Evolutionary conservation across 208 protist species (phyloP).

Genomic region (Herpetomonas tarakana): DNA sequence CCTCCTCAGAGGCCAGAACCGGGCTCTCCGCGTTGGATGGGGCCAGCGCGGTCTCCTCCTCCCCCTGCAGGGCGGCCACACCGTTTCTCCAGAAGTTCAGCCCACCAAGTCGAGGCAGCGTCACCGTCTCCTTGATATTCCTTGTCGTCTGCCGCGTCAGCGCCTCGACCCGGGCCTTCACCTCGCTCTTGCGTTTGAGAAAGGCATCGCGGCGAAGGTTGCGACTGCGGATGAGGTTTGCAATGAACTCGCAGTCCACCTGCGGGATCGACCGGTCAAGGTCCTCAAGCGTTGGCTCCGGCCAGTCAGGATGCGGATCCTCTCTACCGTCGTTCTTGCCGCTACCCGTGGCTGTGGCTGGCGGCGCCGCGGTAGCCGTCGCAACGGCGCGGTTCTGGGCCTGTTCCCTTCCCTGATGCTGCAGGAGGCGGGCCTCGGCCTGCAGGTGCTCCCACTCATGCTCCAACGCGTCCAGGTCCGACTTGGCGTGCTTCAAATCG

Average conservation of each 20-base stretch:
- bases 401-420: background rate
- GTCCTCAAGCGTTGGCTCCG: conserved; percentile 64
- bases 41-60: conserved; percentile 25
- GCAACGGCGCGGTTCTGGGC: background rate
- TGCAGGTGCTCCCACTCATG: conserved; percentile 14
- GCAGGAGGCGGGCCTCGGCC: conserved; percentile 19
- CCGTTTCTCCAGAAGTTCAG: conserved; percentile 24
- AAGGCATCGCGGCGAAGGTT: conserved; percentile 48
- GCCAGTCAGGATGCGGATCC: conserved; percentile 22
- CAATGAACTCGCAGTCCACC: conserved; percentile 78
- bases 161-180: conserved; percentile 44
- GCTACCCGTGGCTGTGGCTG: background rate
- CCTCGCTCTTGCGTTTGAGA: conserved; percentile 34
- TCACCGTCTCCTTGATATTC: conserved; percentile 31
- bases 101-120: conserved; percentile 30
- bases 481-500: background rate
- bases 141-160: conserved; percentile 30
- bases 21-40: conserved; percentile 28
- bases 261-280: conserved; percentile 78
- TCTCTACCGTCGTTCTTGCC: conserved; percentile 1
- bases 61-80: background rate
- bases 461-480: conserved; percentile 1
- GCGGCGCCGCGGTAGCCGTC: background rate
- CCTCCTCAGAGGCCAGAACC: conserved; percentile 33
- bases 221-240: conserved; percentile 57